Percentiles rank a stretch among this genome's conserved stretches.
Conservation (phyloP, 495 filamentous ascomycete genomes). For the Schizothecium vesticola region DNA sequence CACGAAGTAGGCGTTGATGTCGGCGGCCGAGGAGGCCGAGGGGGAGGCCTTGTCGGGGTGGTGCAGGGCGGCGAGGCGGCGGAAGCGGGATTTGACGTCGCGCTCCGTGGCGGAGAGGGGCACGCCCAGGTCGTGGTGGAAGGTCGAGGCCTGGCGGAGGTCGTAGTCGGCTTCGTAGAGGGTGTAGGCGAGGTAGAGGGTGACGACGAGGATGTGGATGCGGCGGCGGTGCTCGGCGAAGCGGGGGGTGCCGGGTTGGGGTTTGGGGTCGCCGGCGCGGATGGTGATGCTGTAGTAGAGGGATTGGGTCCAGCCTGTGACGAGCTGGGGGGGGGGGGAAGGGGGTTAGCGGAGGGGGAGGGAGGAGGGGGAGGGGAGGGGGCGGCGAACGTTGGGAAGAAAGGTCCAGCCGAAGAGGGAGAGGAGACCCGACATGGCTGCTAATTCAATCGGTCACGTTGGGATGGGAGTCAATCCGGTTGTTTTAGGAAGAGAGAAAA, state of each 20-base stretch:
- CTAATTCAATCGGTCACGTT: not conserved
- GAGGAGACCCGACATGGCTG: constrained; percentile 45
- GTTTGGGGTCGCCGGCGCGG: constrained; percentile 81
- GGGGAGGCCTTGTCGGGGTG: constrained; percentile 75
- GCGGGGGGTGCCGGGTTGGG: constrained; percentile 63
- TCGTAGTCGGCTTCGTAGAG: constrained; percentile 89
- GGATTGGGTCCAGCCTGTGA: constrained; percentile 69
- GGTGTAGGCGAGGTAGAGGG: constrained; percentile 82
- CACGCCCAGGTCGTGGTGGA: constrained; percentile 70
- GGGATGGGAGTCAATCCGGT: not conserved
- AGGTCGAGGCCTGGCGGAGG: constrained; percentile 62
- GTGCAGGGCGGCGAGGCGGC: constrained; percentile 73
- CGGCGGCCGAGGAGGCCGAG: constrained; percentile 15
- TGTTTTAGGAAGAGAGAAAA: not conserved
- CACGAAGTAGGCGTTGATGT: constrained; percentile 61
- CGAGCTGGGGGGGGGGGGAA: constrained; percentile 60
- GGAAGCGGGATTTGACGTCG: constrained; percentile 76
- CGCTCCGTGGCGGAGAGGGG: constrained; percentile 63
- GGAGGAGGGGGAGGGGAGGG: constrained; percentile 1
- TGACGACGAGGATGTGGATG: constrained; percentile 77
- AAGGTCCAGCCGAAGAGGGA: constrained; percentile 76
- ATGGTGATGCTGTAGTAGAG: constrained; percentile 87
- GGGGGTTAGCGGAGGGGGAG: not conserved
- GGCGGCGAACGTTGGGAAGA: constrained; percentile 61
- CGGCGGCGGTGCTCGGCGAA: constrained; percentile 67